Base-by-base conservation (phyloP, 176 grass and related monocot species). In the Urochloa ruziziensis region DNA sequence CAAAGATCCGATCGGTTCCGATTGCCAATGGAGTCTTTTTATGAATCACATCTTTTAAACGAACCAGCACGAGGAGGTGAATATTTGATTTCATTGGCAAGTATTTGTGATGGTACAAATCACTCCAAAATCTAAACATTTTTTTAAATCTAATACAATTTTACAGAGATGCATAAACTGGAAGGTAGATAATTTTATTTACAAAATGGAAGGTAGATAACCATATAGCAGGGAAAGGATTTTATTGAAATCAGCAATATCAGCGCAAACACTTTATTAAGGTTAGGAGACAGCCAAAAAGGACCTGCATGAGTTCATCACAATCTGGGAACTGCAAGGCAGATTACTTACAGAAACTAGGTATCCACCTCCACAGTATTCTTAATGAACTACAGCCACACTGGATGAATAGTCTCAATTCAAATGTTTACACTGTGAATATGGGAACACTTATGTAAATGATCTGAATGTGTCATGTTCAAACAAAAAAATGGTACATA, bases 401-500 rank as follows among this genome's bases (percentile, higher is more conserved):
- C 9, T 49, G 29, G 37, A 86, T 29, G 16, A 48, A 56, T 58
- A 24, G 35, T 62, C 61, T 34, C 17, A 64, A 34, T 25, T 58
- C 30, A 57, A 17, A 87, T 81, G 78, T 66, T 67, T 24, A 78
- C 10, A 87, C 16, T 5, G 18, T 44, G 25, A 59, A 85, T 35
- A 39, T 56, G 15, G 42, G 4, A 54, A 32, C 66, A 83, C 30
- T 58, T 64, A 17, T 16, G 21, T n/a, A 16, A 80, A 79, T 80
- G 17, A 28, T 59, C 67, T 39, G 64, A 83, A 61, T 66, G 47
- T 79, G 77, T 39, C 29, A 74, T 43, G 61, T 54, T 67, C 59
- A 59, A 73, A 67, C 46, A 73, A 3, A 44, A 65, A 42, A 40
- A 15, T 67, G 21, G n/a, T 73, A 80, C 75, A 80, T 10, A 65